A percentile compares a stretch with the other conserved stretches of the same genome.
phyloP scores from a whole-genome alignment of 2,329 filamentous ascomycete genomes.

The Trichoderma arundinaceum region DNA sequence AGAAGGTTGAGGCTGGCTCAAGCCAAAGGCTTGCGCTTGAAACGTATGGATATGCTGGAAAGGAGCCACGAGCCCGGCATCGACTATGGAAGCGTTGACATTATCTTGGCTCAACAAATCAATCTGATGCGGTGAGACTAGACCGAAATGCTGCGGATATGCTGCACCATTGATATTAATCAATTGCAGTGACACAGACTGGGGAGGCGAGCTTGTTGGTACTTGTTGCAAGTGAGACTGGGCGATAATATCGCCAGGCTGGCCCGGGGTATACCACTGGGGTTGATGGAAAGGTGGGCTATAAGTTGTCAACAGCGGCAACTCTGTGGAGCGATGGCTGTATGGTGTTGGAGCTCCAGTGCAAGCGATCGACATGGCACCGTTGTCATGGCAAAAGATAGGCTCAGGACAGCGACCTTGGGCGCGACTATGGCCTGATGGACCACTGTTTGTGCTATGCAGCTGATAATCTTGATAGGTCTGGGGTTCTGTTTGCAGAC shows the following conservation, averaged over 20 bases:
- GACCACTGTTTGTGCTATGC: conserved; percentile 17
- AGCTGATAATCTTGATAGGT: conserved; percentile 25
- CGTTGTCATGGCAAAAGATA: conserved; percentile 18
- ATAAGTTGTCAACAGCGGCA: not conserved
- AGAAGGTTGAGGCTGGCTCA: not conserved
- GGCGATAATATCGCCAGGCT: not conserved
- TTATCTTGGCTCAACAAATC: not conserved
- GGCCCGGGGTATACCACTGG: conserved; percentile 2
- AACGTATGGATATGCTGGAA: not conserved
- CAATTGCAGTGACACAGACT: conserved; percentile 15
- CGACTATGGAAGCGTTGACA: conserved; percentile 4
- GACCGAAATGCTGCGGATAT: not conserved
- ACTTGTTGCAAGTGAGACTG: conserved; percentile 16
- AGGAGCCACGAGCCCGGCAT: not conserved
- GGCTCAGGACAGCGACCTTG: not conserved
- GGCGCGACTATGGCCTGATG: conserved; percentile 6
- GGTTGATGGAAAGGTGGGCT: conserved; percentile 27
- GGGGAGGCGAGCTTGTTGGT: not conserved
- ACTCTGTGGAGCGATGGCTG: not conserved
- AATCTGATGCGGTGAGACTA: conserved; percentile 1
- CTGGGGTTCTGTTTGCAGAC: conserved; percentile 21
- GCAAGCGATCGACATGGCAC: conserved; percentile 29
- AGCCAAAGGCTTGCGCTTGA: not conserved
- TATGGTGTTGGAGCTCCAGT: conserved; percentile 15
- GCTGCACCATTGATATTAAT: not conserved